Percentiles rank a stretch among this genome's conserved stretches.
phyloP scores from a whole-genome alignment of 1,139 yeast species.

The Blastobotrys proliferans region DNA sequence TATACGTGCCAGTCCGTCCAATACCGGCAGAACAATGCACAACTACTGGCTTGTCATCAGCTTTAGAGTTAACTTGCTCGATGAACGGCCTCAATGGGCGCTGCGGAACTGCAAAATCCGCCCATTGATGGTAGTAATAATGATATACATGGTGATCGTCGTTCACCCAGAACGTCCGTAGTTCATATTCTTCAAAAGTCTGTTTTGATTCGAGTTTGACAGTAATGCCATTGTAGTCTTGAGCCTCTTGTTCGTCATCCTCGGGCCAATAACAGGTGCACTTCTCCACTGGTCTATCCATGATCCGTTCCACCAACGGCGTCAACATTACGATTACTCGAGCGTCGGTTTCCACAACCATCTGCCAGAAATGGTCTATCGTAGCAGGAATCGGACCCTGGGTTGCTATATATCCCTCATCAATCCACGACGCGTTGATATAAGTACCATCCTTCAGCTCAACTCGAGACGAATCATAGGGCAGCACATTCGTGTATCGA shows the following conservation, averaged over 20 bases:
- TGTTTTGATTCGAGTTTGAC: not conserved
- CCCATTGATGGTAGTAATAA: conserved; percentile 54
- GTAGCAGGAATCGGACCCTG: conserved; percentile 73
- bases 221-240: not conserved
- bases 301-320: conserved; percentile 59
- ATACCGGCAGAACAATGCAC: conserved; percentile 87
- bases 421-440: conserved; percentile 46
- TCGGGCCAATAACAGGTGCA: conserved; percentile 77
- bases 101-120: conserved; percentile 49
- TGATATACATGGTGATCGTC: conserved; percentile 42
- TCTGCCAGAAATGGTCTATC: conserved; percentile 75
- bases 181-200: conserved; percentile 5
- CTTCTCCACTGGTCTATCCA: too few species aligned
- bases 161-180: conserved; percentile 5
- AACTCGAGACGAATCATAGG: conserved; percentile 57
- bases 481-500: conserved; percentile 54
- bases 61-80: conserved; percentile 29
- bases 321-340: conserved; percentile 81
- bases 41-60: conserved; percentile 37
- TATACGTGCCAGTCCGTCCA: conserved; percentile 77
- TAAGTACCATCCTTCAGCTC: conserved; percentile 40
- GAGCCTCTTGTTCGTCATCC: conserved; percentile 4
- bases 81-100: conserved; percentile 31
- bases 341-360: conserved; percentile 52
- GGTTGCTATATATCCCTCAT: conserved; percentile 49